phyloP scores from a whole-genome alignment of 2,329 filamentous ascomycete genomes.

The Aspergillus sp. region DNA sequence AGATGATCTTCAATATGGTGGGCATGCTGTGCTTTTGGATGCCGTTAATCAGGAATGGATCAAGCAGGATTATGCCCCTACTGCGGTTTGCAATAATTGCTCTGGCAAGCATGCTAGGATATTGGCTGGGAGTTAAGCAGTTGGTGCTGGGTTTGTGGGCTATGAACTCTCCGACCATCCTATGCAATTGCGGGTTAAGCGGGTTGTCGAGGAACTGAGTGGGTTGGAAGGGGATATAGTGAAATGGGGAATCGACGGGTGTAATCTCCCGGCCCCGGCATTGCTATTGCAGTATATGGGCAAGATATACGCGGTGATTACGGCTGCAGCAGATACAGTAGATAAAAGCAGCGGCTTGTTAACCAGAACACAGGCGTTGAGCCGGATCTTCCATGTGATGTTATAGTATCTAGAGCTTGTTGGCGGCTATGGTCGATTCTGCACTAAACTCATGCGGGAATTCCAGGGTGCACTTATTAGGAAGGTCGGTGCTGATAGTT shows the following conservation, averaged over 20 bases:
- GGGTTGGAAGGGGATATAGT: slow-evolving; percentile 27
- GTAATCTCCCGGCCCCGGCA: slow-evolving; percentile 50
- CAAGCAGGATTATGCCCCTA: slow-evolving; percentile 38
- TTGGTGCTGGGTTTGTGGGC: slow-evolving; percentile 31
- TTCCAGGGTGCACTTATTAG: slow-evolving; percentile 44
- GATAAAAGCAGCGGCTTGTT: not conserved
- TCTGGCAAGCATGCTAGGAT: slow-evolving; percentile 53
- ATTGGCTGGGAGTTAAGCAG: slow-evolving; percentile 43
- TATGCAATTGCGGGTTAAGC: slow-evolving; percentile 31
- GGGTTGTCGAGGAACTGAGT: slow-evolving; percentile 36
- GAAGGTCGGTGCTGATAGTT: slow-evolving; percentile 52
- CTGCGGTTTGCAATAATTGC: slow-evolving; percentile 47
- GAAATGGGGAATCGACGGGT: slow-evolving; percentile 49
- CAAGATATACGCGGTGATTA: slow-evolving; percentile 39
- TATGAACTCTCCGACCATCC: slow-evolving; percentile 42
- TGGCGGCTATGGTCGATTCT: slow-evolving; percentile 49
- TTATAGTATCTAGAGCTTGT: slow-evolving; percentile 44
- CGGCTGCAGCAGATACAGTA: slow-evolving; percentile 28
- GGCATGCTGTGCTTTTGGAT: slow-evolving; percentile 39
- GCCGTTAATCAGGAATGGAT: slow-evolving; percentile 43
- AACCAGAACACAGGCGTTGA: slow-evolving; percentile 28
- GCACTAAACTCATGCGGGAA: slow-evolving; percentile 45
- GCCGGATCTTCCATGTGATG: slow-evolving; percentile 47
- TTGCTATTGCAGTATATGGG: slow-evolving; percentile 40
- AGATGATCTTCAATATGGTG: slow-evolving; percentile 44